A percentile compares a stretch with the other conserved stretches of the same genome.
Conservation (phyloP, 1,284 basidiomycete genomes). For the Exobasidium cylindrosporum region DNA sequence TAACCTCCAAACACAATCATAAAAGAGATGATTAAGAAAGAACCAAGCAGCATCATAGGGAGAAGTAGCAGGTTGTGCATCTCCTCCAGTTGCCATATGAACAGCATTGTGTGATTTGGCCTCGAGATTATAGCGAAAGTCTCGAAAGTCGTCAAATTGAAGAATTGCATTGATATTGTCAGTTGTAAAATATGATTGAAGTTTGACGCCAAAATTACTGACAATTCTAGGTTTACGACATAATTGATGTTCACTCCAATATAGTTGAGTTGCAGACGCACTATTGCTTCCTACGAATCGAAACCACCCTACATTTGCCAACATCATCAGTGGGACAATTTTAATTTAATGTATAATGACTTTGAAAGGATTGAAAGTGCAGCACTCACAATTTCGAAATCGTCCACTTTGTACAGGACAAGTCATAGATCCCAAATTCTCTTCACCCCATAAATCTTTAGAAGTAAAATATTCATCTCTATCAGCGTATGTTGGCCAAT, state of each 20-base stretch:
- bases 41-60: neutral
- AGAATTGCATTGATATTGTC: neutral
- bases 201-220: neutral
- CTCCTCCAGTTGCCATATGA: neutral
- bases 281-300: neutral
- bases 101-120: neutral
- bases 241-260: neutral
- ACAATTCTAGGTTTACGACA: neutral
- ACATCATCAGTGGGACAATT: too few relatives aligned
- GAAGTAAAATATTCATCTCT: neutral
- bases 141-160: neutral
- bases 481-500: conserved; percentile 4
- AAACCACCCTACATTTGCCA: neutral
- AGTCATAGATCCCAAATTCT: neutral
- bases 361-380: too few relatives aligned
- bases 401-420: neutral
- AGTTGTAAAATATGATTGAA: neutral
- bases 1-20: neutral
- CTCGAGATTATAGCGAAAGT: neutral
- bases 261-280: neutral
- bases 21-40: neutral
- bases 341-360: too few relatives aligned
- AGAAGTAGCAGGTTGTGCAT: neutral
- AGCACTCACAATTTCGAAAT: neutral
- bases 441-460: neutral